phyloP scores from a whole-genome alignment of 192 early-diverging fungal genomes.

The Rhizophagus clarus region DNA sequence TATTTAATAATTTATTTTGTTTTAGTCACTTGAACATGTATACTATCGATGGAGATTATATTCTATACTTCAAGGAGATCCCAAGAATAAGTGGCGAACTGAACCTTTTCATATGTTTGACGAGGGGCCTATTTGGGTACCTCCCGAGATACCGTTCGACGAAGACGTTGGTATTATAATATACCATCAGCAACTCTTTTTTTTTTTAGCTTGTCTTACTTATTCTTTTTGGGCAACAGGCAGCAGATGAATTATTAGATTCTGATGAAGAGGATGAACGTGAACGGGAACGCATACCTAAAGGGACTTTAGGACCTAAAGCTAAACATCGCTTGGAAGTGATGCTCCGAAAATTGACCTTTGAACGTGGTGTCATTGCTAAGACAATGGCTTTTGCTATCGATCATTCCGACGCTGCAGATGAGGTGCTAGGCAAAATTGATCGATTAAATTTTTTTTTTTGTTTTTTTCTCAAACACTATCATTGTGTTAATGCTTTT shows the following conservation, averaged over 20 bases:
- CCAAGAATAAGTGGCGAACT: constrained; percentile 67
- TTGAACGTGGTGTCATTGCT: constrained; percentile 63
- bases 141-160: constrained; percentile 73
- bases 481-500: constrained; percentile 17
- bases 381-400: constrained; percentile 83
- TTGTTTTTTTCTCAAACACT: background rate
- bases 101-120: constrained; percentile 89
- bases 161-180: constrained; percentile 54
- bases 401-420: constrained; percentile 79
- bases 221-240: constrained; percentile 32
- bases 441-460: background rate
- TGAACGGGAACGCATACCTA: constrained; percentile 45
- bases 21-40: constrained; percentile 70
- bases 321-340: constrained; percentile 50
- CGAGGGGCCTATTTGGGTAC: constrained; percentile 80
- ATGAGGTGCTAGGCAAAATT: constrained; percentile 48
- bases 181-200: constrained; percentile 30
- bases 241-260: constrained; percentile 36
- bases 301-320: constrained; percentile 52
- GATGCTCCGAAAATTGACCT: constrained; percentile 47
- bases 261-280: constrained; percentile 57
- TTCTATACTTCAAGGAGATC: constrained; percentile 85
- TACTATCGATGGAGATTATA: constrained; percentile 95
- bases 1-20: background rate
- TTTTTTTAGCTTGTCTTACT: constrained; percentile 10